phyloP scores from a whole-genome alignment of 176 grass and related monocot species.

The Cenchrus purpureus region DNA sequence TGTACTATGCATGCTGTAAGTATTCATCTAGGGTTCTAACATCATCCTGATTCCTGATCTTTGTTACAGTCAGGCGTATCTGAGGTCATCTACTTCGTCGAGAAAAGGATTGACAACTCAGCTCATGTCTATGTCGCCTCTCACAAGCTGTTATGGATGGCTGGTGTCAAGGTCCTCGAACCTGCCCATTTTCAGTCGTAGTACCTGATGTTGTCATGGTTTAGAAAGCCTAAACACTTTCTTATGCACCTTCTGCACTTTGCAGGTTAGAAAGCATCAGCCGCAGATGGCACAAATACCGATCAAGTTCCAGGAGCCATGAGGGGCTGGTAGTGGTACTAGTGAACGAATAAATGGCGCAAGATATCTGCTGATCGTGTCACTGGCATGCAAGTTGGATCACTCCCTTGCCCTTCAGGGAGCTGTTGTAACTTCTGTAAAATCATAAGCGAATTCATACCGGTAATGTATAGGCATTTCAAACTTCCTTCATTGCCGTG shows the following conservation, averaged over 20 bases:
- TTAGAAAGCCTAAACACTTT: constrained; percentile 1
- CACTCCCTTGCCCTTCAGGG: background rate
- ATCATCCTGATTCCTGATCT: constrained; percentile 10
- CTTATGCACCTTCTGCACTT: constrained; percentile 14
- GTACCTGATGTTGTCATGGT: background rate
- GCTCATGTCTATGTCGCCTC: constrained; percentile 84
- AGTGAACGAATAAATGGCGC: too few species aligned
- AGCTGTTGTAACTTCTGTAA: constrained; percentile 23
- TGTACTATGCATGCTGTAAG: background rate
- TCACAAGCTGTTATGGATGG: constrained; percentile 84
- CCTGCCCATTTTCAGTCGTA: background rate
- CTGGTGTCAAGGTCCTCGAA: constrained; percentile 81
- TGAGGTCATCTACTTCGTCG: constrained; percentile 95
- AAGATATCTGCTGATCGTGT: background rate
- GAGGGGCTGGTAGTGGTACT: constrained; percentile 22
- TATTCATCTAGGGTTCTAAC: background rate
- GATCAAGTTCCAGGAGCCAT: constrained; percentile 82
- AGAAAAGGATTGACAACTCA: constrained; percentile 74
- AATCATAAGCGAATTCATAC: background rate
- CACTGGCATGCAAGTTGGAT: background rate
- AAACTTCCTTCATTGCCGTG: constrained; percentile 1
- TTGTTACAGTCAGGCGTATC: constrained; percentile 86
- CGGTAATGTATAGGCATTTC: background rate
- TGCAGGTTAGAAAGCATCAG: constrained; percentile 85
- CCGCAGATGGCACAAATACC: constrained; percentile 81